Evolutionary conservation across 495 filamentous ascomycete species (phyloP).

Genomic region (Neurospora sp.): DNA sequence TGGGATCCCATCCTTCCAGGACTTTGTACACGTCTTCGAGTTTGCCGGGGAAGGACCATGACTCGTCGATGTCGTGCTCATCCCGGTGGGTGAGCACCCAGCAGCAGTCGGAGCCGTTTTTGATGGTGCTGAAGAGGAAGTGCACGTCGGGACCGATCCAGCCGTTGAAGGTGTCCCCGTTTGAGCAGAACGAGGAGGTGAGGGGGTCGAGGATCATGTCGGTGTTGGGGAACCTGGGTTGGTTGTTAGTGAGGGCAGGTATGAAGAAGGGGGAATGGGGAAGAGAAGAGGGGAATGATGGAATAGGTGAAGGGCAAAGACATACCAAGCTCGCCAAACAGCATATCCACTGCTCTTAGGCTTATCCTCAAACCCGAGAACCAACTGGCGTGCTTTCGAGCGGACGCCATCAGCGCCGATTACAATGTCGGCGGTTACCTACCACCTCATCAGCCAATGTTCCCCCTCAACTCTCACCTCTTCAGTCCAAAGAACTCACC

Average conservation of each 20-base stretch:
- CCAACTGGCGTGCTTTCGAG: conserved; percentile 46
- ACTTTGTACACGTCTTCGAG: conserved; percentile 48
- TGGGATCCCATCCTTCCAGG: conserved; percentile 51
- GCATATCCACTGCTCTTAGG: conserved; percentile 50
- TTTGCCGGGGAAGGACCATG: conserved; percentile 49
- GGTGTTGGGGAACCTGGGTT: conserved; percentile 42
- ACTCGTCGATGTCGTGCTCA: conserved; percentile 49
- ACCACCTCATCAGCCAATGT: too few relatives aligned
- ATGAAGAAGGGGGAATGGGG: neutral
- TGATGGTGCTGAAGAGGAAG: conserved; percentile 50
- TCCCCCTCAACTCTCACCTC: too few relatives aligned
- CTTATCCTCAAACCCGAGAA: conserved; percentile 49
- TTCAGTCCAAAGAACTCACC: too few relatives aligned
- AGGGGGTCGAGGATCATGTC: conserved; percentile 50
- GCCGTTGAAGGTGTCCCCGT: conserved; percentile 53
- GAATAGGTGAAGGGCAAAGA: too few relatives aligned
- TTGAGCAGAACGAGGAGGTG: conserved; percentile 47
- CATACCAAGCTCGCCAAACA: conserved; percentile 48
- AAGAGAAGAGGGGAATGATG: too few relatives aligned
- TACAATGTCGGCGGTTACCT: conserved; percentile 42
- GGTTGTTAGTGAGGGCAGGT: neutral
- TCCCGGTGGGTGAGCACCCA: conserved; percentile 55
- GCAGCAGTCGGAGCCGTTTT: conserved; percentile 50
- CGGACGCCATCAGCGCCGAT: conserved; percentile 52
- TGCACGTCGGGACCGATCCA: conserved; percentile 51